Base-by-base conservation (phyloP, 495 filamentous ascomycete genomes). In the Umbilicaria muhlenbergii region DNA sequence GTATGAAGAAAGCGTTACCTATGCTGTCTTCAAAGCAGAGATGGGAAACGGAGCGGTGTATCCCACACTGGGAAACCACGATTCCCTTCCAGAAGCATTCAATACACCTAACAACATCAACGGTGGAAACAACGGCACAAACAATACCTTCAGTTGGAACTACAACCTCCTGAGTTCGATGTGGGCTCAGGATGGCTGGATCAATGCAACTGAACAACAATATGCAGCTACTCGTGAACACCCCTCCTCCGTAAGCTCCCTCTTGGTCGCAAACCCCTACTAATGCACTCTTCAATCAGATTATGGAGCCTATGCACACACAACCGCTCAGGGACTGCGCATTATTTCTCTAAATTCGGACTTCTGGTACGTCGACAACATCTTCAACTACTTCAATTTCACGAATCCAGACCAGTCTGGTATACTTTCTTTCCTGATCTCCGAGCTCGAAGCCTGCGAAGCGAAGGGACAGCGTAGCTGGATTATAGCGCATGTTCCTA, bases 361-460 rank as follows among this genome's bases (percentile, higher is more conserved):
- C 58, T 21, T 21, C 19, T 21, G 19, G 19, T 21, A 21, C 19
- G 19, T 21, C 19, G 19, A 21, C 5, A 21, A 21, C 5, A 21
- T 21, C 19, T 21, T 65, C 44, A 63, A 65, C 11, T 66, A 66
- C 43, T 56, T 71, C 50, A 67, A 73, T 48, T 59, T 61, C 1
- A 57, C 57, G 19, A 57, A 73, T 39, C 63, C 69, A 0, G 71
- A 75, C 48, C 64, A 59, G 32, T 70, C 65, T 6, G 71, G 69
- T 8, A 61, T 71, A 39, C 64, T 71, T 18, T 48, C 57, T 34
- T 64, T 56, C 47, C 41, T 64, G 1, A 58, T 58, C 38, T 35
- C 54, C 18, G 61, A 64, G 41, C 56, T 64, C 4, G 56, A 62
- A 48, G 44, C 49, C 12, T 58, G 58, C 13, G 60, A 64, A 45